Percentiles rank a stretch among this genome's conserved stretches.
Evolutionary conservation across 805 yeast species (phyloP).

Genomic region (Millerago galiae): DNA sequence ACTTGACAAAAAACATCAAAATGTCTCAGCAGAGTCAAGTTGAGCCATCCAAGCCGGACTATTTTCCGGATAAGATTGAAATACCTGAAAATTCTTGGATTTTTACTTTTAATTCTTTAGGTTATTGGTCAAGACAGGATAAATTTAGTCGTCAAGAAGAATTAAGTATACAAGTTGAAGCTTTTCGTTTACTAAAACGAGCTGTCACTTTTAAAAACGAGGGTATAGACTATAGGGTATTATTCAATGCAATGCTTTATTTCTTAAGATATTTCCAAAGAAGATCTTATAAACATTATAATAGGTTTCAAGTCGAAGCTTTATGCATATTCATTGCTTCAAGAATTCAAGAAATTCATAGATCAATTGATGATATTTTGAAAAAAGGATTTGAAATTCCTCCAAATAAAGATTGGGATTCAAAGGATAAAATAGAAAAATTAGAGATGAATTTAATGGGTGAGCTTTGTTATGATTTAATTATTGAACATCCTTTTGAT

Average conservation of each 20-base stretch:
- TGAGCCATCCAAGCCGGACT: neutral
- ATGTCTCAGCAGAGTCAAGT: neutral
- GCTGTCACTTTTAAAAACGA: neutral
- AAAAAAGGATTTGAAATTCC: constrained; percentile 1
- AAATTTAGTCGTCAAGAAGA: constrained; percentile 1
- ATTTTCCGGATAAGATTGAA: constrained; percentile 17
- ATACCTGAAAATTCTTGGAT: constrained; percentile 17
- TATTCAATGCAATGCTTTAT: constrained; percentile 12
- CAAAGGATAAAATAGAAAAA: constrained; percentile 12
- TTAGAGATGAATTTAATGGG: constrained; percentile 19
- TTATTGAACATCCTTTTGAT: constrained; percentile 13
- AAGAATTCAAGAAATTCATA: constrained; percentile 15
- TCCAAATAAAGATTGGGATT: constrained; percentile 7
- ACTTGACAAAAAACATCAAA: too few species aligned
- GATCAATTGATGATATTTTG: constrained; percentile 7
- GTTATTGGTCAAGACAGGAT: constrained; percentile 1
- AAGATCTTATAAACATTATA: constrained; percentile 7
- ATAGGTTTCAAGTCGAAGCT: neutral
- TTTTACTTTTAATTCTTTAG: constrained; percentile 7
- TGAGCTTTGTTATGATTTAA: constrained; percentile 20
- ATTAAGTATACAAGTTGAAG: neutral
- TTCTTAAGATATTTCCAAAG: constrained; percentile 18
- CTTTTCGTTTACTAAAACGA: neutral
- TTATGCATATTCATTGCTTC: constrained; percentile 16
- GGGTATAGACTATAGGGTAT: neutral